These are phyloP conservation scores for Gossypioides kirkii DNA, from an alignment of 345 rosid genomes.

Conservation along the genomic window DNA sequence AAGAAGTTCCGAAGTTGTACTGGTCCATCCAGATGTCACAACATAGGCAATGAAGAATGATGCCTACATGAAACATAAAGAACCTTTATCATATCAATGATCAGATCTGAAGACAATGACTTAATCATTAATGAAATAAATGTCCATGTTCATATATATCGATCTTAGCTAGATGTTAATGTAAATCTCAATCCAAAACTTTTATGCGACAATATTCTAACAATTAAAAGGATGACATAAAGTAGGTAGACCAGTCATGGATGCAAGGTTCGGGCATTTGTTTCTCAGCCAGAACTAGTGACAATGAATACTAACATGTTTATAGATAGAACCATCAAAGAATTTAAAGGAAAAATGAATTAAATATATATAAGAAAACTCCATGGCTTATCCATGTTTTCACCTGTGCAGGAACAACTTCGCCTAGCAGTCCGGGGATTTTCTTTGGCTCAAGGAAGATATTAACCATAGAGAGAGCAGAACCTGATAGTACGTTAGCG, in stretches of 20 bases:
- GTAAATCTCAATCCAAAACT: neutral
- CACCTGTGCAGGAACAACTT: slow-evolving; percentile 88
- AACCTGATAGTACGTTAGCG: slow-evolving; percentile 75
- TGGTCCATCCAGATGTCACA: slow-evolving; percentile 93
- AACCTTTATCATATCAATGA: slow-evolving; percentile 10
- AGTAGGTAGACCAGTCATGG: too few relatives aligned
- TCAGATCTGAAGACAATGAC: neutral
- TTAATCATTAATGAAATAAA: neutral
- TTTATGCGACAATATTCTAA: too few relatives aligned
- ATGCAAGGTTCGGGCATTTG: neutral
- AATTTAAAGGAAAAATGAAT: neutral
- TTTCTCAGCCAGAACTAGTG: neutral
- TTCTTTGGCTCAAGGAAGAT: slow-evolving; percentile 73
- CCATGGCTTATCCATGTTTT: slow-evolving; percentile 9
- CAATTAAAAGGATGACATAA: too few relatives aligned
- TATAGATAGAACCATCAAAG: neutral
- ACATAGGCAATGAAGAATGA: slow-evolving; percentile 89
- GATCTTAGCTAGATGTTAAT: too few relatives aligned
- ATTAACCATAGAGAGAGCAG: slow-evolving; percentile 57
- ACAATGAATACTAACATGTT: neutral
- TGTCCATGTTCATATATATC: neutral
- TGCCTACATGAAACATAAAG: slow-evolving; percentile 46
- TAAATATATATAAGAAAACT: neutral
- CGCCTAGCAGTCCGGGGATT: slow-evolving; percentile 67
- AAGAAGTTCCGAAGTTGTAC: slow-evolving; percentile 70